Conservation (phyloP, 495 filamentous ascomycete genomes). For the Penicillium arizonense region DNA sequence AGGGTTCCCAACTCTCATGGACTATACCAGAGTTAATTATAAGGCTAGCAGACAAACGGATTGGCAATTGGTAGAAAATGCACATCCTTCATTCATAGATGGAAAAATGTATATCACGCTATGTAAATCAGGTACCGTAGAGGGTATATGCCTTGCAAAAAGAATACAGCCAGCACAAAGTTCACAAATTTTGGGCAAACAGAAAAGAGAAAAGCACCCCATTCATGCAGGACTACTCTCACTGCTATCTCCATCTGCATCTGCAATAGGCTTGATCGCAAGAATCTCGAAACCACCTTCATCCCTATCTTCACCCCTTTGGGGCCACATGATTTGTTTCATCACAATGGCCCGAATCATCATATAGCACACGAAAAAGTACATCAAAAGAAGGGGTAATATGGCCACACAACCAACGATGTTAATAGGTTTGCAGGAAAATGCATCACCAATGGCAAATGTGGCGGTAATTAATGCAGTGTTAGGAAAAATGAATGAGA, state of each 20-base stretch:
- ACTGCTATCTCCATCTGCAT: neutral
- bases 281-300: constrained; percentile 57
- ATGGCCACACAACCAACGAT: constrained; percentile 68
- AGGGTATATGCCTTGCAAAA: too few relatives aligned
- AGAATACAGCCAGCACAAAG: too few relatives aligned
- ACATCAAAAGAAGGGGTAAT: constrained; percentile 60
- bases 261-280: constrained; percentile 24
- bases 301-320: constrained; percentile 63
- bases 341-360: constrained; percentile 68
- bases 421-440: constrained; percentile 58
- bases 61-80: too few relatives aligned
- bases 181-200: too few relatives aligned
- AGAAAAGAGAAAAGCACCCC: too few relatives aligned
- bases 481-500: constrained; percentile 84
- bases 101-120: too few relatives aligned
- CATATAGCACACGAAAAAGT: constrained; percentile 64
- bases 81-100: too few relatives aligned
- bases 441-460: constrained; percentile 65
- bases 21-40: too few relatives aligned
- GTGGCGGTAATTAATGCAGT: constrained; percentile 74
- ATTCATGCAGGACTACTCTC: too few relatives aligned
- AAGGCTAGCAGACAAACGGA: too few relatives aligned
- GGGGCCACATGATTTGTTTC: constrained; percentile 69
- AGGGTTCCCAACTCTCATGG: too few relatives aligned
- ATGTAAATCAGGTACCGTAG: too few relatives aligned